Base-by-base conservation (phyloP, 805 yeast species). In the Metschnikowia similis region DNA sequence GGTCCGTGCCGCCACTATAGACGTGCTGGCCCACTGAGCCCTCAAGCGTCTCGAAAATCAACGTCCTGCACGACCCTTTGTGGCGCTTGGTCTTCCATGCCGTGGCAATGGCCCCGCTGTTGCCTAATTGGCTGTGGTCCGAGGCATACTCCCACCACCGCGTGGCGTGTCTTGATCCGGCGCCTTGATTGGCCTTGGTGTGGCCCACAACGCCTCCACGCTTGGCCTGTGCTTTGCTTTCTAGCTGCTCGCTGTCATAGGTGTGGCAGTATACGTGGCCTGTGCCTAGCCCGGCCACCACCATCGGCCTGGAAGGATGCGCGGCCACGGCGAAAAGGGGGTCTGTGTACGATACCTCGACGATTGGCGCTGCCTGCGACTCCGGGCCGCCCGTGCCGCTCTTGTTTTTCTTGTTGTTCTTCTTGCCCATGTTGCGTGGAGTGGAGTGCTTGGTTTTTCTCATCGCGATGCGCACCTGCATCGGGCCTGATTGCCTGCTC, bases 81-180 rank as follows among this genome's bases (percentile, higher is more conserved):
- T 92, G 98, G 63, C 98, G 79, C 60, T 81, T 87, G 0, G 97
- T 91, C 48, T 85, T 80, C 99, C 99, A 92, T 28, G 77, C 60
- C 4, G 67, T 62, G 4, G 74, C 61, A 16, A 71, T 57, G 10
- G 65, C 66, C 5, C 60, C 63, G 26, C 60, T 65, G 7, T 63
- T 68, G 1, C 49, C 51, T 6, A 61, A 46, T 3, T 61, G 59
- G 9, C 58, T 58, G 35, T 63, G 63, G 50, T 64, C 72, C 6
- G 59, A 56, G 2, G 66, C 61, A 16, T 70, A 63, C 21, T 66
- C 63, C 84, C 85, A 81, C 68, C 79, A 71, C 59, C 70, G 77
- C 56, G 66, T 64, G 37, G 65, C 64, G 55, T 65, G 69, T 48
- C 63, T 14, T 8, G 29, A 11, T 2, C 8, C 41, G 9, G 14